phyloP scores from a whole-genome alignment of 1,284 basidiomycete genomes.

The Trichosporon sp. region DNA sequence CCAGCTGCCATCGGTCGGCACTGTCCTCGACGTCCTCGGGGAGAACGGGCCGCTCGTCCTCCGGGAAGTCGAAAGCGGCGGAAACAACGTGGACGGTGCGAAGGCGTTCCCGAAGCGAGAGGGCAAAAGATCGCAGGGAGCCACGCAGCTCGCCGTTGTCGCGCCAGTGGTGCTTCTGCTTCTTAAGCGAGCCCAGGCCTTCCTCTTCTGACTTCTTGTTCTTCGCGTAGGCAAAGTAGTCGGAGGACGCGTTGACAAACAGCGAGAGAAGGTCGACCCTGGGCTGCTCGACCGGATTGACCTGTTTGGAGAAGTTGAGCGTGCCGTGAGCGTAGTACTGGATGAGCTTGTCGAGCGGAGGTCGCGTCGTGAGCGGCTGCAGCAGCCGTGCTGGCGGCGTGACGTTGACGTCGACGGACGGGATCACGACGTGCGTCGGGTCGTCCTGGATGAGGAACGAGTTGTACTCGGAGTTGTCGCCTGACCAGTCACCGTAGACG shows the following conservation, averaged over 20 bases:
- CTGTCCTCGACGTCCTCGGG: not conserved
- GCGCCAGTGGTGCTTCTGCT: slow-evolving; percentile 27
- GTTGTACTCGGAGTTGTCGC: slow-evolving; percentile 1
- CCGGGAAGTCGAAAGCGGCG: slow-evolving; percentile 25
- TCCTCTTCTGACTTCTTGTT: slow-evolving; percentile 21
- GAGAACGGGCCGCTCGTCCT: slow-evolving; percentile 3
- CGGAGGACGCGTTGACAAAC: slow-evolving; percentile 36
- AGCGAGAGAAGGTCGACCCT: slow-evolving; percentile 37
- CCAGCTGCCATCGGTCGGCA: slow-evolving; percentile 26
- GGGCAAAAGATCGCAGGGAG: slow-evolving; percentile 30
- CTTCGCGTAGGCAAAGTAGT: slow-evolving; percentile 25
- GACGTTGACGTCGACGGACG: not conserved
- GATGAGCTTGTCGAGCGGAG: slow-evolving; percentile 14
- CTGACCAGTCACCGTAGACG: not conserved
- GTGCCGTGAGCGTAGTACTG: slow-evolving; percentile 21
- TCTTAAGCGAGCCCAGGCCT: slow-evolving; percentile 9
- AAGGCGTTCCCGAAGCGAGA: slow-evolving; percentile 19
- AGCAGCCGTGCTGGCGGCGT: slow-evolving; percentile 11
- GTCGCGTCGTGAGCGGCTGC: slow-evolving; percentile 13
- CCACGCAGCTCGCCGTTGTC: slow-evolving; percentile 44
- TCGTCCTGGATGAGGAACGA: slow-evolving; percentile 8
- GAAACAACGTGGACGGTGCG: slow-evolving; percentile 36
- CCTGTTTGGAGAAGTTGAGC: not conserved
- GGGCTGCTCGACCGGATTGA: not conserved
- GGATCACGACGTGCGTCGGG: slow-evolving; percentile 20